phyloP scores from a whole-genome alignment of 2,329 filamentous ascomycete species.

The Chaetomium olivaceum region DNA sequence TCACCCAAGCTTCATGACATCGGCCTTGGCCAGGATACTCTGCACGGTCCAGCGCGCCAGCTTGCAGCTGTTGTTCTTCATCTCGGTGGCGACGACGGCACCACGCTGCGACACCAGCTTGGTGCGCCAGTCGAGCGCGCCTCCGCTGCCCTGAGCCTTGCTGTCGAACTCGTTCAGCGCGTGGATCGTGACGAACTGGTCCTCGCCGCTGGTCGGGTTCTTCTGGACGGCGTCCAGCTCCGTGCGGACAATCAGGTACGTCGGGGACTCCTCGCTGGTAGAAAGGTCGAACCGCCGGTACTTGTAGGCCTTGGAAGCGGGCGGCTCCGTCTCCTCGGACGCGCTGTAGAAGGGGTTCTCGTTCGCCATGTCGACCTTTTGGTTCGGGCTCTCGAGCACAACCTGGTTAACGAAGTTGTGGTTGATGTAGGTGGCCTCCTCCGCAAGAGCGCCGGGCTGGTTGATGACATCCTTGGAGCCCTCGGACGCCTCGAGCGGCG shows the following conservation, averaged over 20 bases:
- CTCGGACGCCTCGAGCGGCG: slow-evolving; percentile 86
- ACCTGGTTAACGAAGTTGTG: slow-evolving; percentile 99
- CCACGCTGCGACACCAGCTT: slow-evolving; percentile 94
- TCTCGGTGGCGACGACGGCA: slow-evolving; percentile 97
- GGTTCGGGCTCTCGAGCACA: slow-evolving; percentile 74
- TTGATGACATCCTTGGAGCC: slow-evolving; percentile 94
- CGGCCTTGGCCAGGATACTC: slow-evolving; percentile 94
- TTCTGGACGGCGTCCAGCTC: slow-evolving; percentile 95
- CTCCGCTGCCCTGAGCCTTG: slow-evolving; percentile 93
- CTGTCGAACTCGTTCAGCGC: slow-evolving; percentile 98
- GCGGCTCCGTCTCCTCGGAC: slow-evolving; percentile 86
- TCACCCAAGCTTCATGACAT: slow-evolving; percentile 96
- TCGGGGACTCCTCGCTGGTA: slow-evolving; percentile 89
- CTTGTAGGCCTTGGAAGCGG: slow-evolving; percentile 96
- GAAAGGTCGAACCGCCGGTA: slow-evolving; percentile 97
- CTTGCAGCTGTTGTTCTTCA: slow-evolving; percentile 99
- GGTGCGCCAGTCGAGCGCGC: slow-evolving; percentile 92
- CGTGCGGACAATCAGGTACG: slow-evolving; percentile 89
- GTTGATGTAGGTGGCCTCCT: slow-evolving; percentile 99
- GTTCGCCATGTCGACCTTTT: slow-evolving; percentile 81
- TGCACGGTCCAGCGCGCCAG: slow-evolving; percentile 97
- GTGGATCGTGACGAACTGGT: slow-evolving; percentile 90
- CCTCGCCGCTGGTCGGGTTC: slow-evolving; percentile 88
- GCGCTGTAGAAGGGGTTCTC: slow-evolving; percentile 98
- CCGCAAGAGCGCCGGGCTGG: slow-evolving; percentile 86